Percentiles rank a stretch among this genome's conserved stretches.
phyloP scores from a whole-genome alignment of 805 yeast genomes.

The Metschnikowia arizonensis region DNA sequence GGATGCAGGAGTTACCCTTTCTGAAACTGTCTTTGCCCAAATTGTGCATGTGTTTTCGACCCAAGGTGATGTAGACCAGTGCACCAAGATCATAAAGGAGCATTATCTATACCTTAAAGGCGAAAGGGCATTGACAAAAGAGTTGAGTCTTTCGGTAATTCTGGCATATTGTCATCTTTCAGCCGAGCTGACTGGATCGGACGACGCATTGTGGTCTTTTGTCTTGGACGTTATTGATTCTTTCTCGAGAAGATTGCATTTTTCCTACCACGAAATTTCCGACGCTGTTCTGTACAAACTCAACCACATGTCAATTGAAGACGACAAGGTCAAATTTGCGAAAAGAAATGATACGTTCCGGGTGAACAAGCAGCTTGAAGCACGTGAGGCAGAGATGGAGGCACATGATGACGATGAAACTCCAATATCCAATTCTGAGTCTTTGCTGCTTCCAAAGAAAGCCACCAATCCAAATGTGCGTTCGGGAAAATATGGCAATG shows the following conservation, averaged over 20 bases:
- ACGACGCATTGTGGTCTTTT: slow-evolving; percentile 26
- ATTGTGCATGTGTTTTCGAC: slow-evolving; percentile 30
- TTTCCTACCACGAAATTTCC: slow-evolving; percentile 27
- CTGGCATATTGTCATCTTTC: slow-evolving; percentile 32
- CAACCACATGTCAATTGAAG: slow-evolving; percentile 23
- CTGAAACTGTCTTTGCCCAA: slow-evolving; percentile 14
- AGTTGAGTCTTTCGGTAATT: slow-evolving; percentile 30
- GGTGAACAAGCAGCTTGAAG: background rate
- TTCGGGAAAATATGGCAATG: slow-evolving; percentile 28
- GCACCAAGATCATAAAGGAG: slow-evolving; percentile 33
- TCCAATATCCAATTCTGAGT: background rate
- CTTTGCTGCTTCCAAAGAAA: slow-evolving; percentile 18
- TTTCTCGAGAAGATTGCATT: slow-evolving; percentile 14
- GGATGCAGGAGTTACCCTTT: slow-evolving; percentile 12
- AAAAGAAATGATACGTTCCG: slow-evolving; percentile 8
- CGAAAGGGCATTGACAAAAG: slow-evolving; percentile 30
- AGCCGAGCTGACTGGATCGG: background rate
- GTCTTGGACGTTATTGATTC: slow-evolving; percentile 32
- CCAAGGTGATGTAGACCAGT: slow-evolving; percentile 37
- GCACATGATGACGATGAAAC: slow-evolving; percentile 1
- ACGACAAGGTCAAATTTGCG: slow-evolving; percentile 21
- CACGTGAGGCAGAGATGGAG: slow-evolving; percentile 1
- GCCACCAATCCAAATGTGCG: slow-evolving; percentile 24
- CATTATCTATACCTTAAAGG: slow-evolving; percentile 30
- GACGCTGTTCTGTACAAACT: slow-evolving; percentile 29